Evolutionary conservation across 2,329 filamentous ascomycete genomes (phyloP).

Genomic region (Tolypocladium nubicola): DNA sequence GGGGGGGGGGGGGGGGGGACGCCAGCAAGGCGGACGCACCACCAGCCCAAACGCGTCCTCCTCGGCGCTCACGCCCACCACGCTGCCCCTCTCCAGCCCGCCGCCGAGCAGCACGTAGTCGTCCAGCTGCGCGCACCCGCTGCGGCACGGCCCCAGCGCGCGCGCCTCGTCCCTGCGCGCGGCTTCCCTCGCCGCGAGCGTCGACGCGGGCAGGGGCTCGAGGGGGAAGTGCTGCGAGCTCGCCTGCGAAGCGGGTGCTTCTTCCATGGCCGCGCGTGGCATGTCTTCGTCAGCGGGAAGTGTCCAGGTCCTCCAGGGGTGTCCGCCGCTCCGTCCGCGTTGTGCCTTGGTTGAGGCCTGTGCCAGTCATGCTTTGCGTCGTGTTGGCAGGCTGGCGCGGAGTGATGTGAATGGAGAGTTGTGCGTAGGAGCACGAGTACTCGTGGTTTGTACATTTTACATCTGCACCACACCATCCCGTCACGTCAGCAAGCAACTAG

Average conservation of each 20-base stretch:
- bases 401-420: background rate
- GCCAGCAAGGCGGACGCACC: conserved; percentile 22
- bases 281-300: background rate
- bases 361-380: background rate
- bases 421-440: too few relatives aligned
- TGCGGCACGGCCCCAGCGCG: conserved; percentile 20
- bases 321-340: background rate
- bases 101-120: conserved; percentile 32
- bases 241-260: background rate
- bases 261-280: background rate
- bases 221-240: conserved; percentile 19
- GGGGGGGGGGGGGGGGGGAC: background rate
- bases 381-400: background rate
- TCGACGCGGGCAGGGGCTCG: conserved; percentile 33
- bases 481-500: too few relatives aligned
- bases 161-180: conserved; percentile 20
- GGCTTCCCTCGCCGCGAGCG: conserved; percentile 28
- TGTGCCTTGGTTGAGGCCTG: background rate
- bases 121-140: conserved; percentile 40
- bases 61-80: conserved; percentile 45
- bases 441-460: too few relatives aligned
- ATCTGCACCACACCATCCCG: too few relatives aligned
- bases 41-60: conserved; percentile 35
- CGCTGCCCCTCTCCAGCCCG: conserved; percentile 37
- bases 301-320: background rate